phyloP scores from a whole-genome alignment of 176 grass and related monocot species.

The Juncus effusus region DNA sequence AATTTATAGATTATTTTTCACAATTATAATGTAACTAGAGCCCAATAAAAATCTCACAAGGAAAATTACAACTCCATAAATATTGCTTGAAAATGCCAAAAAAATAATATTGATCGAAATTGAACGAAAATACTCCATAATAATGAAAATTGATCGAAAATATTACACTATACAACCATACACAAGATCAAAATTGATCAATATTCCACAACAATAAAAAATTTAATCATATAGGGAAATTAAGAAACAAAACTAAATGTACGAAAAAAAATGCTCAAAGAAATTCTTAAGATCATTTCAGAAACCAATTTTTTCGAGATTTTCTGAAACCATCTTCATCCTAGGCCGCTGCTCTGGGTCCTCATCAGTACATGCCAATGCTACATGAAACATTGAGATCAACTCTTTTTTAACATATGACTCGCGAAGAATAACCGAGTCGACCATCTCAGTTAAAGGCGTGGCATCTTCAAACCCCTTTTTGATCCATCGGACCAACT shows the following conservation, averaged over 20 bases:
- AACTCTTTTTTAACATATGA: constrained; percentile 70
- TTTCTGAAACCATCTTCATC: constrained; percentile 75
- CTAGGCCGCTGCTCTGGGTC: constrained; percentile 59
- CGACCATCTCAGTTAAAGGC: constrained; percentile 59
- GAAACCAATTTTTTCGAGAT: constrained; percentile 56
- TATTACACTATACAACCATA: constrained; percentile 30
- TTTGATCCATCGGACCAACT: constrained; percentile 72
- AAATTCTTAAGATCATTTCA: constrained; percentile 18
- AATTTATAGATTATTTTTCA: too few relatives aligned
- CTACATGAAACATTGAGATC: constrained; percentile 65
- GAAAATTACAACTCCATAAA: too few relatives aligned
- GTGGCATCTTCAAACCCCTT: constrained; percentile 54
- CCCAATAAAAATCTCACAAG: too few relatives aligned
- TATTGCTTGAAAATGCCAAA: constrained; percentile 8
- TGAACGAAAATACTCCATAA: neutral
- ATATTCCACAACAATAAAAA: constrained; percentile 12
- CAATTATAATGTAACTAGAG: too few relatives aligned
- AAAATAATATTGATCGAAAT: neutral
- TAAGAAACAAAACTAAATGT: constrained; percentile 14
- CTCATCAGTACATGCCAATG: constrained; percentile 51
- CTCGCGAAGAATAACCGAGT: constrained; percentile 42
- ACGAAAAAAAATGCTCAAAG: constrained; percentile 17
- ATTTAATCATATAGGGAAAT: neutral
- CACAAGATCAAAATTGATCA: constrained; percentile 30
- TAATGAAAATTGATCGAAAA: neutral